Evolutionary conservation across 2,329 filamentous ascomycete genomes (phyloP), one percentile per base, ranked within the genome.

Genomic region (Fusarium stilboides): DNA sequence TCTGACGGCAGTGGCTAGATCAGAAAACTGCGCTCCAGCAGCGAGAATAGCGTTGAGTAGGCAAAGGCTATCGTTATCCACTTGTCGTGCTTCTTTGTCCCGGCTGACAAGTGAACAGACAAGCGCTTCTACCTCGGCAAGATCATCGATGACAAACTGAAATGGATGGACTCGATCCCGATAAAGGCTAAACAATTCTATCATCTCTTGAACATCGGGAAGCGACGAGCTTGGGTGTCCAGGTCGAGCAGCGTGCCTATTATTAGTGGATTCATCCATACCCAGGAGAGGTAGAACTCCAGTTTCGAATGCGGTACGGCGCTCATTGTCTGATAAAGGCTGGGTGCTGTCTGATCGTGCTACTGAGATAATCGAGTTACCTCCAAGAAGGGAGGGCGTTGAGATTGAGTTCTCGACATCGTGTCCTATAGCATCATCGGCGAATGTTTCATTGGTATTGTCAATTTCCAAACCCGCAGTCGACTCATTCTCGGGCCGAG

Each of bases 1-100:
- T 7, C 69, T 50, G 14, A 15, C 22, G 4, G 53, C 14, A 20
- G 36, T 28, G 2, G 22, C 20, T 2, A 70, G 45, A 19, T 73
- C 62, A 4, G 69, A 73, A 17, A 67, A 72, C 8, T 72, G 68
- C 3, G 69, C 69, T 14, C 70, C 69, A 8, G 61, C 62, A 1
- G 69, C 67, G 3, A 73, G 19, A 17, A 73, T 72, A 8, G 70
- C 59, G 58, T 73, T 67, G 3, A 73, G 39, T 6, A 73, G 37
- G 15, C 56, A 70, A 9, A 63, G 57, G 12, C 47, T 58, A 15
- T 70, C 58, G 1, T 44, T 55, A 9, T 54, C 39, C 2, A 61
- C 2, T 20, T 44, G 19, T 3, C n/a, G 7, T 9, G 8, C 3
- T 17, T 19, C 33, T 6, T 24, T 31, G 5, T 55, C 33, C 1